Conservation (phyloP, 495 filamentous ascomycete genomes). For the Talaromyces liani region DNA sequence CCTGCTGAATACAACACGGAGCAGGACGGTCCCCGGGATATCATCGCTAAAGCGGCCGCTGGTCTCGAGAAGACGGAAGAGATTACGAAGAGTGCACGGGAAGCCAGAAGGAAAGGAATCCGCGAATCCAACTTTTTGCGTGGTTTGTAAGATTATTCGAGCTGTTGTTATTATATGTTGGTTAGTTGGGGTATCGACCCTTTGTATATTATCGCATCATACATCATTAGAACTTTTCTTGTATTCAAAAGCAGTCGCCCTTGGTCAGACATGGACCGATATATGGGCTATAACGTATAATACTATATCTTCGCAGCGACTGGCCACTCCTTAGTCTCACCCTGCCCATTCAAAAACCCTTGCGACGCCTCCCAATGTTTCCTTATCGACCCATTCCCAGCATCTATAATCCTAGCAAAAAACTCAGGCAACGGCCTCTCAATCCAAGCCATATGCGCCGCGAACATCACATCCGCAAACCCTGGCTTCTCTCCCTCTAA, state of each 20-base stretch:
- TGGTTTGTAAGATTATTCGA: slow-evolving; percentile 50
- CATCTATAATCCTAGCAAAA: not conserved
- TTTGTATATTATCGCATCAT: not conserved
- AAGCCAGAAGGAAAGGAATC: slow-evolving; percentile 68
- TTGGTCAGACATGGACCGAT: not conserved
- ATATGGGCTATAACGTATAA: not conserved
- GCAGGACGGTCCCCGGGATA: slow-evolving; percentile 17
- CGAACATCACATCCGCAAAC: slow-evolving; percentile 7
- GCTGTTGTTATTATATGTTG: not conserved
- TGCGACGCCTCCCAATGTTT: slow-evolving; percentile 7
- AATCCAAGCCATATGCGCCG: slow-evolving; percentile 4
- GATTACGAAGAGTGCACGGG: slow-evolving; percentile 54
- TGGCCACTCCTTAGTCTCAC: slow-evolving; percentile 1
- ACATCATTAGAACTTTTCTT: not conserved
- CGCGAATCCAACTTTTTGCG: slow-evolving; percentile 93
- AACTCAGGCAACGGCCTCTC: slow-evolving; percentile 3
- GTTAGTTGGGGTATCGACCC: not conserved
- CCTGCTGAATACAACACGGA: slow-evolving; percentile 35
- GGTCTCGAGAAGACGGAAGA: slow-evolving; percentile 32
- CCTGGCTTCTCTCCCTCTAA: slow-evolving; percentile 4
- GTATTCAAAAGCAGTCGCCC: not conserved
- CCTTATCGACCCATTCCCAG: slow-evolving; percentile 1
- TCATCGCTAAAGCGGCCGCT: slow-evolving; percentile 23
- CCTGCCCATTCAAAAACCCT: slow-evolving; percentile 1
- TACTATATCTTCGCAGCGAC: not conserved